Percentiles rank a stretch among this genome's conserved stretches.
Conservation (phyloP, 2,329 filamentous ascomycete species). For the Nemania bipapillata region DNA sequence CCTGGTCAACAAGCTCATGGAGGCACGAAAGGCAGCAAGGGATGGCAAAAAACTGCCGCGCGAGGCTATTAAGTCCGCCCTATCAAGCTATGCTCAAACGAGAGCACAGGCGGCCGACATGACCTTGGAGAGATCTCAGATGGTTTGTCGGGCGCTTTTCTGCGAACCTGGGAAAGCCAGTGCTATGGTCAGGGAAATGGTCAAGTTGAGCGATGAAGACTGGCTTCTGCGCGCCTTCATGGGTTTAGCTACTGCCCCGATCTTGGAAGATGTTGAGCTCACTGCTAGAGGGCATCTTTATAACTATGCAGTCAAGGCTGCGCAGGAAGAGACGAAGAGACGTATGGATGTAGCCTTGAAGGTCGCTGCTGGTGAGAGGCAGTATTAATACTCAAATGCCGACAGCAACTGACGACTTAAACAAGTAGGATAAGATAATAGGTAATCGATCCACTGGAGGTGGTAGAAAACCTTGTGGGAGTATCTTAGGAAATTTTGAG, state of each 20-base stretch:
- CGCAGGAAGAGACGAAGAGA: slow-evolving; percentile 6
- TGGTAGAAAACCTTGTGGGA: not conserved
- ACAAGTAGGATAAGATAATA: not conserved
- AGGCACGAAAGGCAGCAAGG: not conserved
- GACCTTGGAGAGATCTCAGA: slow-evolving; percentile 5
- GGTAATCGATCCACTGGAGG: not conserved
- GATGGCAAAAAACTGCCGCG: slow-evolving; percentile 5
- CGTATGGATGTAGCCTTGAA: not conserved
- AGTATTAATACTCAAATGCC: not conserved
- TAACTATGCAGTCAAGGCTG: not conserved
- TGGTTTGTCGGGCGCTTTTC: slow-evolving; percentile 7
- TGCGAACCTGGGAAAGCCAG: not conserved
- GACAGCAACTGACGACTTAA: not conserved
- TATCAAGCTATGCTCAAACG: slow-evolving; percentile 11
- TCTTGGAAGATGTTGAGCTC: slow-evolving; percentile 4
- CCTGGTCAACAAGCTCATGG: slow-evolving; percentile 4
- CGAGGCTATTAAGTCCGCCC: not conserved
- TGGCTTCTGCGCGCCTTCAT: not conserved
- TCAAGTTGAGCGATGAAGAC: slow-evolving; percentile 4
- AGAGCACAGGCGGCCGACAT: slow-evolving; percentile 8
- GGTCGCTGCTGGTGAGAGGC: not conserved
- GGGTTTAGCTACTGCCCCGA: not conserved
- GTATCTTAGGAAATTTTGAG: not conserved
- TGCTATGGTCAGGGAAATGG: not conserved
- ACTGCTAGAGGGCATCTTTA: slow-evolving; percentile 10